Conservation (phyloP, 2,329 filamentous ascomycete genomes). For the Diaporthe nobilis region DNA sequence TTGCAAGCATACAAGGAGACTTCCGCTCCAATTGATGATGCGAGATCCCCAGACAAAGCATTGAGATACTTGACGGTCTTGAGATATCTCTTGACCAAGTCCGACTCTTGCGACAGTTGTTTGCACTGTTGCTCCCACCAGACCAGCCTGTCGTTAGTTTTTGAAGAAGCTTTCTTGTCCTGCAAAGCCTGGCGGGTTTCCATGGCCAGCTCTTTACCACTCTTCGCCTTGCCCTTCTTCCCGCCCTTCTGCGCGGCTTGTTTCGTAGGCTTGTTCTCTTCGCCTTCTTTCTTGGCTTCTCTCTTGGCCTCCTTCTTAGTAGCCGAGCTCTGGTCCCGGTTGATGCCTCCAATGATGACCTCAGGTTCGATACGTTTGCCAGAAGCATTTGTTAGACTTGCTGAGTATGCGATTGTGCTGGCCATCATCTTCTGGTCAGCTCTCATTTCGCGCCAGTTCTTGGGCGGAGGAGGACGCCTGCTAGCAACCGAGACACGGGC, state of each 20-base stretch:
- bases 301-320: slow-evolving; percentile 42
- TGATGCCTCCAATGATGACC: slow-evolving; percentile 66
- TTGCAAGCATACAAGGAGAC: slow-evolving; percentile 54
- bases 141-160: slow-evolving; percentile 50
- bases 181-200: slow-evolving; percentile 53
- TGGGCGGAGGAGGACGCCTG: slow-evolving; percentile 49
- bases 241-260: slow-evolving; percentile 41
- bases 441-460: slow-evolving; percentile 54
- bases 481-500: slow-evolving; percentile 64
- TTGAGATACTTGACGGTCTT: slow-evolving; percentile 64
- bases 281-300: slow-evolving; percentile 45
- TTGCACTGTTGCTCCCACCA: slow-evolving; percentile 61
- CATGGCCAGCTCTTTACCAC: slow-evolving; percentile 56
- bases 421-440: slow-evolving; percentile 76
- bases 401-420: slow-evolving; percentile 78
- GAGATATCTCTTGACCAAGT: slow-evolving; percentile 60
- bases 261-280: slow-evolving; percentile 37
- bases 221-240: slow-evolving; percentile 46
- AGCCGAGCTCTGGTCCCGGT: slow-evolving; percentile 42
- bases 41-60: slow-evolving; percentile 54
- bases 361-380: slow-evolving; percentile 76
- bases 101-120: slow-evolving; percentile 61
- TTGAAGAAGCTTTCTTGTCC: slow-evolving; percentile 50
- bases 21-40: slow-evolving; percentile 50
- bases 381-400: slow-evolving; percentile 75